Evolutionary conservation across 306 rosid genomes (phyloP).

Genomic region (Argentina anserina): DNA sequence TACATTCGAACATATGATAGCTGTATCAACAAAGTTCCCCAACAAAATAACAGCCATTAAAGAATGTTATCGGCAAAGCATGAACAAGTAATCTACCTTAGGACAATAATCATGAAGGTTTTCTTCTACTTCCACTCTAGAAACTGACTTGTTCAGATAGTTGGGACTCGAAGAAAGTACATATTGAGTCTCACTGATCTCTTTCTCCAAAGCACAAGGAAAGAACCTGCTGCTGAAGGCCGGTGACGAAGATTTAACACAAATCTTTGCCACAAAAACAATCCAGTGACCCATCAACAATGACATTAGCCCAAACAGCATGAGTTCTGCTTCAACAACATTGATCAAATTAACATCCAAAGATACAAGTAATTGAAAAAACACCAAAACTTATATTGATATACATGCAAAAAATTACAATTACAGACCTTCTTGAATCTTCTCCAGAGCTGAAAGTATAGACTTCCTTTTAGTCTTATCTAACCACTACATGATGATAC

Average conservation of each 20-base stretch:
- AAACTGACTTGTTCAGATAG: constrained; percentile 39
- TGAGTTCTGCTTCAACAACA: constrained; percentile 59
- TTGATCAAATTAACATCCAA: constrained; percentile 1
- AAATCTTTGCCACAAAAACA: constrained; percentile 73
- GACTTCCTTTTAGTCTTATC: constrained; percentile 72
- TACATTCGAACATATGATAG: constrained; percentile 17
- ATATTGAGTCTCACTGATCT: constrained; percentile 16
- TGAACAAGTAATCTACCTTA: constrained; percentile 39
- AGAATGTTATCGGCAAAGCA: not conserved
- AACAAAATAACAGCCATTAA: not conserved
- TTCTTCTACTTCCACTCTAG: constrained; percentile 26
- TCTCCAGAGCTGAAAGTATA: constrained; percentile 71
- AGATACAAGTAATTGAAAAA: not conserved
- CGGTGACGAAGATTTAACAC: constrained; percentile 66
- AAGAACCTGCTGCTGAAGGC: constrained; percentile 55
- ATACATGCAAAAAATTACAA: not conserved
- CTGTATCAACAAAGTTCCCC: not conserved
- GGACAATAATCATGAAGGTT: constrained; percentile 55
- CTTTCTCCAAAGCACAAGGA: constrained; percentile 54
- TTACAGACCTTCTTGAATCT: constrained; percentile 72
- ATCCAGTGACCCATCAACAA: constrained; percentile 94
- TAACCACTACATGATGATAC: constrained; percentile 50
- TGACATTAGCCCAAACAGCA: constrained; percentile 87
- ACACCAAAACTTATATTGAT: not conserved
- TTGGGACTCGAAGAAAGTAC: constrained; percentile 24